Evolutionary conservation across 2,329 filamentous ascomycete genomes (phyloP).

Genomic region (Colletotrichum agaves): DNA sequence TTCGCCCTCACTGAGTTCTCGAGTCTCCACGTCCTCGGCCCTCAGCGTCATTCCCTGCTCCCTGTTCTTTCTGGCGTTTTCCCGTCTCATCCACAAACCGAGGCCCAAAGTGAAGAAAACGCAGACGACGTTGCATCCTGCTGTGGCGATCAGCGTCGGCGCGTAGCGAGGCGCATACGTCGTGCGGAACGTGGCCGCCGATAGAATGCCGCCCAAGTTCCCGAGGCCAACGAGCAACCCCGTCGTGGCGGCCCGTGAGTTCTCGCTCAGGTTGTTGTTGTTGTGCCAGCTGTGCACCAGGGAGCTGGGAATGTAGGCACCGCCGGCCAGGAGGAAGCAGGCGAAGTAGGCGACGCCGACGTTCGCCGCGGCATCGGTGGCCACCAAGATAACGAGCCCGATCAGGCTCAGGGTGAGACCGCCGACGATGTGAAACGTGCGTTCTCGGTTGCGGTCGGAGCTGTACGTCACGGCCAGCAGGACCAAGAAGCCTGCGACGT

Average conservation of each 20-base stretch:
- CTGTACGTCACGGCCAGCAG: constrained; percentile 55
- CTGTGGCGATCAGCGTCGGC: constrained; percentile 53
- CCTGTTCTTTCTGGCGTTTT: constrained; percentile 53
- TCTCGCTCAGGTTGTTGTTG: constrained; percentile 57
- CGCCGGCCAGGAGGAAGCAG: constrained; percentile 59
- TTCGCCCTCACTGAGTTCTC: constrained; percentile 51
- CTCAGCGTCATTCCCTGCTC: constrained; percentile 48
- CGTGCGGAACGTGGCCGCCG: constrained; percentile 52
- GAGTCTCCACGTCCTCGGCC: constrained; percentile 52
- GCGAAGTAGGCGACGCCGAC: constrained; percentile 61
- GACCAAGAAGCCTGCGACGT: constrained; percentile 57
- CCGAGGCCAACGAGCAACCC: constrained; percentile 59
- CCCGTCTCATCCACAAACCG: constrained; percentile 56
- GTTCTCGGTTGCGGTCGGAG: constrained; percentile 56
- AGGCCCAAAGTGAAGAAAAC: constrained; percentile 52
- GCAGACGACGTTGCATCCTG: constrained; percentile 55
- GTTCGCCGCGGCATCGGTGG: constrained; percentile 44
- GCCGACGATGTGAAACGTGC: constrained; percentile 59
- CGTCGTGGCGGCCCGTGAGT: constrained; percentile 56
- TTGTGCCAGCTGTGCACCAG: constrained; percentile 61
- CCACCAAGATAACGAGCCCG: constrained; percentile 60
- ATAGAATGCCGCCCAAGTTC: constrained; percentile 57
- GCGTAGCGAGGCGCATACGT: constrained; percentile 60
- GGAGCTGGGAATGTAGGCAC: constrained; percentile 60
- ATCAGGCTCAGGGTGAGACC: constrained; percentile 45